phyloP scores from a whole-genome alignment of 2,329 filamentous ascomycete species.

The Hypoxylon sp. region DNA sequence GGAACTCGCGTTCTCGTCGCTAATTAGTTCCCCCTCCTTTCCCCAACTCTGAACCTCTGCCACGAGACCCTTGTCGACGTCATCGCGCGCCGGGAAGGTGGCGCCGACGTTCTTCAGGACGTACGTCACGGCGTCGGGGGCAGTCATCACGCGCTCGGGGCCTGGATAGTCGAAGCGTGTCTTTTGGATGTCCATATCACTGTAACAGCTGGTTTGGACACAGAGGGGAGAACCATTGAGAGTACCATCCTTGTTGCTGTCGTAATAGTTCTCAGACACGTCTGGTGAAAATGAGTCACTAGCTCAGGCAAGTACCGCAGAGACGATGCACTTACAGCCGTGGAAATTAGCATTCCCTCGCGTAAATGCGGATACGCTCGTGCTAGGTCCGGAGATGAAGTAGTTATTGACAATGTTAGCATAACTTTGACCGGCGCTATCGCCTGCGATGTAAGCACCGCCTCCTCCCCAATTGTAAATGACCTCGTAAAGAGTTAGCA shows the following conservation, averaged over 20 bases:
- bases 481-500: constrained; percentile 58
- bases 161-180: constrained; percentile 61
- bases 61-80: constrained; percentile 61
- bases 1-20: constrained; percentile 59
- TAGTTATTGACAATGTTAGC: constrained; percentile 71
- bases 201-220: constrained; percentile 61
- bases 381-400: constrained; percentile 69
- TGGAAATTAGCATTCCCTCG: constrained; percentile 70
- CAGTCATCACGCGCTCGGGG: constrained; percentile 58
- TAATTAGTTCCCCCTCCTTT: constrained; percentile 61
- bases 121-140: constrained; percentile 58
- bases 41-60: constrained; percentile 63
- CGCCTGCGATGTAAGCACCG: constrained; percentile 69
- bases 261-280: constrained; percentile 67
- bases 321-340: constrained; percentile 56
- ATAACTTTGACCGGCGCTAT: constrained; percentile 62
- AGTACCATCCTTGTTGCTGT: constrained; percentile 64
- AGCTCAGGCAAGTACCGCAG: neutral
- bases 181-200: constrained; percentile 61
- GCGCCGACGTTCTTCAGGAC: constrained; percentile 60
- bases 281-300: constrained; percentile 49
- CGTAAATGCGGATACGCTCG: constrained; percentile 65
- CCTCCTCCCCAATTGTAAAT: constrained; percentile 70
- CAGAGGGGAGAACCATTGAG: constrained; percentile 65
- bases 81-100: constrained; percentile 60